Evolutionary conservation across 768 basidiomycete species (phyloP), one percentile per base, ranked within the genome.

Genomic region (Tylopilus balloui): DNA sequence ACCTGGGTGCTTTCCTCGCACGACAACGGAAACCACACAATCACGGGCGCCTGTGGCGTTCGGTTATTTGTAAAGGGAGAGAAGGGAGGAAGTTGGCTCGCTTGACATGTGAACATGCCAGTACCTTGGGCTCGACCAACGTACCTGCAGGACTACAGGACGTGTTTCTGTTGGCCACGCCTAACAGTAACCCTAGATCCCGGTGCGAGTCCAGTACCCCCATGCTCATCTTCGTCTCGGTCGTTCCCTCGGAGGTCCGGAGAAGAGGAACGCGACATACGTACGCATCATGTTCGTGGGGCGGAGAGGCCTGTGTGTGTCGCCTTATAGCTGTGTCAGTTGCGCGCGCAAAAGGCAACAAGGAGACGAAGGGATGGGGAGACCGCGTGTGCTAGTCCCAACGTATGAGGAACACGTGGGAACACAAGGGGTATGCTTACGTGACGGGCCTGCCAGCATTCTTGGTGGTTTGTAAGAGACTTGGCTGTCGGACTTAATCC

Each of bases 241-340:
- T 37, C n/a, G n/a, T n/a, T n/a, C 36, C 60, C 61, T 61, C 60
- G 60, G 60, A 61, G 8, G 27, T 50, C 29, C 60, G 58, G 48
- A 48, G 45, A 42, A 52, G 50, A 19, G 17, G 17, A 25, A 32
- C 4, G 15, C 20, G 9, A 42, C 48, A 46, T 54, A 53, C 45
- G 44, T 56, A 45, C 45, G 38, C 36, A 42, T 41, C 48, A 24
- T 29, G 42, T 13, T 45, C 45, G 27, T 21, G 32, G 48, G 40
- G 23, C 31, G 44, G 36, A 35, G 46, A 23, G 1, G n/a, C 23
- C 20, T 29, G 41, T 28, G 27, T 43, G 54, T 44, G 37, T 39
- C 32, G 51, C 41, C 45, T 25, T 7, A 43, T 48, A 20, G 52
- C 55, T 42, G 46, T 57, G 45, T 44, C 7, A 36, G 31, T 45